Percentiles rank a stretch among this genome's conserved stretches.
Conservation (phyloP, 176 grass and related monocot genomes). For the Echinochloa phyllopogon region DNA sequence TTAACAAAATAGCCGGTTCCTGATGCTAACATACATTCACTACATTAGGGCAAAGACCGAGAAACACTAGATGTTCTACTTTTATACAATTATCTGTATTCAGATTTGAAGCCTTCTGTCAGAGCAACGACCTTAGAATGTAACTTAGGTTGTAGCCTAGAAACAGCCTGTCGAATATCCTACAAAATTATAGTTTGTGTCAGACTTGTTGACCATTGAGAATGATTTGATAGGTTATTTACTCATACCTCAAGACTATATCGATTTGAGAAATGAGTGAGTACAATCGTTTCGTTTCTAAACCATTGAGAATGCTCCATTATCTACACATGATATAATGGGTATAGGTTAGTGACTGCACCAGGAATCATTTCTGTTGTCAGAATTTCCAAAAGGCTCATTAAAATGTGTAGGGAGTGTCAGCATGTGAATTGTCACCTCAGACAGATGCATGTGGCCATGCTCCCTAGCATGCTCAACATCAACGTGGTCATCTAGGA, state of each 20-base stretch:
- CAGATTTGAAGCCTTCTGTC: constrained; percentile 93
- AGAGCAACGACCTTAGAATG: constrained; percentile 81
- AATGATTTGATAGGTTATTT: constrained; percentile 18
- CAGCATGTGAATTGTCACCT: constrained; percentile 55
- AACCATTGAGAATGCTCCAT: constrained; percentile 95
- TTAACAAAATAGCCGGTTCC: constrained; percentile 31
- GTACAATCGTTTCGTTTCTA: constrained; percentile 75
- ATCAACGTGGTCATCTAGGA: constrained; percentile 81
- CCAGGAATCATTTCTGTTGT: constrained; percentile 10
- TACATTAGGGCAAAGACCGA: constrained; percentile 33
- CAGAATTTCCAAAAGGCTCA: constrained; percentile 30
- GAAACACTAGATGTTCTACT: constrained; percentile 39
- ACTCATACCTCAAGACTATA: constrained; percentile 79
- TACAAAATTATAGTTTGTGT: constrained; percentile 57
- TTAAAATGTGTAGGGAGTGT: constrained; percentile 11
- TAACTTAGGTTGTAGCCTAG: constrained; percentile 74
- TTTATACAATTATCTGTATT: constrained; percentile 60
- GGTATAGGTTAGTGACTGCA: constrained; percentile 15
- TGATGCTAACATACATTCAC: constrained; percentile 45
- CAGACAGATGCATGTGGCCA: constrained; percentile 90
- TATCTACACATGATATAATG: constrained; percentile 51
- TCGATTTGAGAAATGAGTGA: constrained; percentile 92
- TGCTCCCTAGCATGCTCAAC: constrained; percentile 77
- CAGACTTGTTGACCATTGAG: background rate
- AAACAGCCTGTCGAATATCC: constrained; percentile 84